Conservation (phyloP, 306 rosid species). For the Pueraria montana region DNA sequence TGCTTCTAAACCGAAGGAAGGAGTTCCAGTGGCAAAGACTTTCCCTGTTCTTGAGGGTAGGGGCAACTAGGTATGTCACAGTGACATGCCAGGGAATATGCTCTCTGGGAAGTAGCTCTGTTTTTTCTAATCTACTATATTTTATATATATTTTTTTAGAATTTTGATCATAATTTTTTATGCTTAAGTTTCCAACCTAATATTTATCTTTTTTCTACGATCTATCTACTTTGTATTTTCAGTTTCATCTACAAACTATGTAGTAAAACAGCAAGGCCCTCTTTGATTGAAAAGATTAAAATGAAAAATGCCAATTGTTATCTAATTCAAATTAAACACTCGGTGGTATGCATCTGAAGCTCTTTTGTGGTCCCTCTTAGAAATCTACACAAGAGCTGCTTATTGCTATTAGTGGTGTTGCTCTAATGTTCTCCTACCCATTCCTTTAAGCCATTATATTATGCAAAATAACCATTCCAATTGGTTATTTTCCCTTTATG, state of each 20-base stretch:
- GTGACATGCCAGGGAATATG: slow-evolving; percentile 17
- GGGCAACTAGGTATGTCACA: slow-evolving; percentile 78
- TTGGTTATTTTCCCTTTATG: not conserved
- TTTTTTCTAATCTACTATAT: not conserved
- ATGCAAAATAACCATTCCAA: not conserved
- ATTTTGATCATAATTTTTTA: not conserved
- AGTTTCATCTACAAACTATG: slow-evolving; percentile 28
- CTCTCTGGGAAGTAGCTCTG: slow-evolving; percentile 20
- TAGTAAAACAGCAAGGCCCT: slow-evolving; percentile 4
- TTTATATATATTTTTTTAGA: not conserved
- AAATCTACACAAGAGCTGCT: not conserved
- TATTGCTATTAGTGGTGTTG: not conserved
- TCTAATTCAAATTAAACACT: not conserved
- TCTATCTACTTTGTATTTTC: slow-evolving; percentile 13
- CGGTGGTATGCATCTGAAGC: slow-evolving; percentile 8
- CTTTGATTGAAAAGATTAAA: slow-evolving; percentile 23
- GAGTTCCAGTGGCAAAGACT: slow-evolving; percentile 94
- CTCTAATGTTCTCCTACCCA: not conserved
- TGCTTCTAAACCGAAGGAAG: slow-evolving; percentile 80
- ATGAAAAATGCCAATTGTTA: not conserved
- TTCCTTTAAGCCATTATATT: not conserved
- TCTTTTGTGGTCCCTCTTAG: not conserved
- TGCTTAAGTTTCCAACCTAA: not conserved
- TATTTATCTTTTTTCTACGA: slow-evolving; percentile 13
- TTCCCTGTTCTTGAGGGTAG: slow-evolving; percentile 80